Conservation (phyloP, 345 rosid genomes). For the Excoecaria cochinchinensis region DNA sequence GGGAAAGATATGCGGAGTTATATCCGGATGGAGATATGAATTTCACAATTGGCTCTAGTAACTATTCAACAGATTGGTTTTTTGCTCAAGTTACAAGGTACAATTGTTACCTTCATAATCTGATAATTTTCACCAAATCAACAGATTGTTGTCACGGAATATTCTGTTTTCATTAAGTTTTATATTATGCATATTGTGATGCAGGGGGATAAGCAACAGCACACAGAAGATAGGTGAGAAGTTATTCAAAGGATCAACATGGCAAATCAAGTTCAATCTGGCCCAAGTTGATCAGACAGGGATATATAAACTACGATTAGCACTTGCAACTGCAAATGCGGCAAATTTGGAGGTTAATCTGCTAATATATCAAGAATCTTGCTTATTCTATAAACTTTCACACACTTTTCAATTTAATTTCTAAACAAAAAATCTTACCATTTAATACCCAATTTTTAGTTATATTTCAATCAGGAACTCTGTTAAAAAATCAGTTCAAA, state of each 20-base stretch:
- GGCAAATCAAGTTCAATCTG: constrained; percentile 26
- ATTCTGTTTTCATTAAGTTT: neutral
- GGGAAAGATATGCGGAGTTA: constrained; percentile 78
- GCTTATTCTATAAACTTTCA: too few species aligned
- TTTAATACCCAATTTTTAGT: too few species aligned
- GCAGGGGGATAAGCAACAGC: constrained; percentile 12
- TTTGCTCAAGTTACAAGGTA: constrained; percentile 76
- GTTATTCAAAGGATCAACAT: constrained; percentile 20
- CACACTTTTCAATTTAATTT: too few species aligned
- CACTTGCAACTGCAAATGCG: constrained; percentile 24
- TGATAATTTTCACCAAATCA: too few species aligned
- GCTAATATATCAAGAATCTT: neutral
- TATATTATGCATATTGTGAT: neutral
- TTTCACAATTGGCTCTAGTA: constrained; percentile 59
- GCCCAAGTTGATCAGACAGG: neutral
- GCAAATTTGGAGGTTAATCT: constrained; percentile 17
- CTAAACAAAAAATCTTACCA: too few species aligned
- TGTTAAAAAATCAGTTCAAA: too few species aligned
- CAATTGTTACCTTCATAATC: neutral
- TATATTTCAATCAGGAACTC: neutral
- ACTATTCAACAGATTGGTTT: constrained; percentile 74
- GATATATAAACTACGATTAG: constrained; percentile 18
- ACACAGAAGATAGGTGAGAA: neutral
- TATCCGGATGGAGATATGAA: constrained; percentile 66
- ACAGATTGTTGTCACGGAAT: too few species aligned